Conservation (phyloP, 2,329 filamentous ascomycete genomes). For the Pseudofabraea citricarpa region DNA sequence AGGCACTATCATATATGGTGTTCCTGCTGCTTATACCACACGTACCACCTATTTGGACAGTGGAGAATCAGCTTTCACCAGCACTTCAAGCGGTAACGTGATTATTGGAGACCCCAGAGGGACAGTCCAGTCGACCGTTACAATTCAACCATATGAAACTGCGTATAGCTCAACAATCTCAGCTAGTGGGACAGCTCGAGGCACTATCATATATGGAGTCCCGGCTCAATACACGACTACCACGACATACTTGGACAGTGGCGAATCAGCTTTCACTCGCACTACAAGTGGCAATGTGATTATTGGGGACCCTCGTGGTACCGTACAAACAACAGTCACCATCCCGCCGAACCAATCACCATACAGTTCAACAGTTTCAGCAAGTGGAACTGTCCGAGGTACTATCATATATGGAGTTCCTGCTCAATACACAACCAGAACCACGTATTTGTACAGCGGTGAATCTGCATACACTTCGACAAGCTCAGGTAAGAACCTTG, state of each 20-base stretch:
- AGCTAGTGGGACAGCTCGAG: background rate
- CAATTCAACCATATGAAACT: background rate
- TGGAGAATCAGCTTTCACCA: no score
- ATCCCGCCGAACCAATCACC: background rate
- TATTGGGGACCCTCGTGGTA: background rate
- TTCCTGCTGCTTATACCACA: no score
- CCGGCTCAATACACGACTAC: background rate
- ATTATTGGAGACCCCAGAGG: background rate
- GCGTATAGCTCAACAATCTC: background rate
- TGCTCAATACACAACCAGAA: background rate
- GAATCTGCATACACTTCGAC: background rate
- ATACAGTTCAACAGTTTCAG: background rate
- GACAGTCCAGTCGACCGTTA: background rate
- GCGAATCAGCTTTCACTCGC: background rate
- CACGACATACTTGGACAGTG: background rate
- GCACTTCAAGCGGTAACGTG: background rate
- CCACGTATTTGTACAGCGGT: background rate
- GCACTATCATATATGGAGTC: background rate
- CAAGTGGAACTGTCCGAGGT: background rate
- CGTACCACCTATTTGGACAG: no score
- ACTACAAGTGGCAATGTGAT: background rate
- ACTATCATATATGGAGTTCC: background rate
- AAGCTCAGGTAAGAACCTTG: background rate
- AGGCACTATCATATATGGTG: no score
- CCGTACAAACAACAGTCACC: background rate